Conservation (phyloP, 2,329 filamentous ascomycete genomes). For the Didymella exigua region DNA sequence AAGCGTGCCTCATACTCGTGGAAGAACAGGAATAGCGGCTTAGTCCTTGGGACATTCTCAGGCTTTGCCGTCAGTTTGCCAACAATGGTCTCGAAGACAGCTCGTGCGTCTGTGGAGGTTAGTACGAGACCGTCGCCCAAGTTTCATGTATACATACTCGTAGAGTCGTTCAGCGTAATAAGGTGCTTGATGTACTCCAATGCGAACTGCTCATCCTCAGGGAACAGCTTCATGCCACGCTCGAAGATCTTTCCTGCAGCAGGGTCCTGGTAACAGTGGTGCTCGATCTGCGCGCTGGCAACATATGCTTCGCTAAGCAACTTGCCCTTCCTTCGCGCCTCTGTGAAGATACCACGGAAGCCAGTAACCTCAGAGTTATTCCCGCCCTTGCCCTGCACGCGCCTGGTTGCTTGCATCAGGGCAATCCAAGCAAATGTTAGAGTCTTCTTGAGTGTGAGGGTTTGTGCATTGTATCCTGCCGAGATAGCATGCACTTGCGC, state of each 20-base stretch:
- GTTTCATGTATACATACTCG: constrained; percentile 67
- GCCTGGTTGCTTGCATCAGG: constrained; percentile 89
- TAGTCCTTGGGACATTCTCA: constrained; percentile 74
- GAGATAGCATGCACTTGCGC: constrained; percentile 63
- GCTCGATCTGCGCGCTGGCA: constrained; percentile 89
- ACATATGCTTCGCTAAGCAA: constrained; percentile 95
- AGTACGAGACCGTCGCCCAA: neutral
- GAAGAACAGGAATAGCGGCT: constrained; percentile 86
- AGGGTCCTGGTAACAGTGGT: constrained; percentile 92
- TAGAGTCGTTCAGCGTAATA: constrained; percentile 88
- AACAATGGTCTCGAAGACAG: constrained; percentile 94
- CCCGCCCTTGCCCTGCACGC: constrained; percentile 81
- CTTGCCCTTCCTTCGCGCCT: constrained; percentile 84
- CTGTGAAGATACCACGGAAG: constrained; percentile 84
- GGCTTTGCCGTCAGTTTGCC: constrained; percentile 79
- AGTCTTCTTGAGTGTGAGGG: constrained; percentile 77
- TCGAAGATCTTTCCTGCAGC: constrained; percentile 96
- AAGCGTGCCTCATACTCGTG: constrained; percentile 95
- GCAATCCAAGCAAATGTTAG: constrained; percentile 96
- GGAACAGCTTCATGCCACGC: constrained; percentile 89
- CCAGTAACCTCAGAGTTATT: constrained; percentile 68
- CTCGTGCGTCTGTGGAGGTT: constrained; percentile 74
- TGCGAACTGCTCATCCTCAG: constrained; percentile 90
- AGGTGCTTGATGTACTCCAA: constrained; percentile 96
- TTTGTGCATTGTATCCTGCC: constrained; percentile 73